Base-by-base conservation (phyloP, 306 rosid genomes). In the Alnus glutinosa region DNA sequence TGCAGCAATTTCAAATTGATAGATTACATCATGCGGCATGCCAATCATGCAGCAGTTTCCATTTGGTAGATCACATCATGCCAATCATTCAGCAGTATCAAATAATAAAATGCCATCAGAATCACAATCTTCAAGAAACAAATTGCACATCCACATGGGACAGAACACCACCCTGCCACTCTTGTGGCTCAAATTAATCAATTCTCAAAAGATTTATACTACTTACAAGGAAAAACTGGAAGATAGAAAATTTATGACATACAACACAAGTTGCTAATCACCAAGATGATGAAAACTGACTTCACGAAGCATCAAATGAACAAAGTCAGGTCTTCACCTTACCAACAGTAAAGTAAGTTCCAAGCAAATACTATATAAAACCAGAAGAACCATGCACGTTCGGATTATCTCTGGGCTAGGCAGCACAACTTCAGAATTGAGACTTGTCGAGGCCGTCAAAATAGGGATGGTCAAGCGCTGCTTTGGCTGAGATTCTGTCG, bases 401-500 rank as follows among this genome's bases (percentile, higher is more conserved):
- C 80, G 75, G 61, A 15, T 19, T 63, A 70, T 44, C 46, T 74
- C 74, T 13, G 34, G 34, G 23, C 66, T 67, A 46, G 46, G 32
- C 59, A 59, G 12, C 39, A 8, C 73, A 28, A 32, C 75, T 70
- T 86, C 82, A 89, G 87, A 77, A 94, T 70, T 94, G 98, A 73
- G 97, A 95, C 87, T 89, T 92, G 88, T 95, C 98, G 14, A 95
- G 94, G 85, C 88, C 83, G 80, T 91, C 98, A 47, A 95, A 95
- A 84, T 95, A 95, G 37, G 98, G 97, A 77, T 95, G 98, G 74
- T 92, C 96, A 54, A 95, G 86, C 15, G 98, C 98, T 70, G 90
- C 98, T 85, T 95, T 95, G n/a, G 98, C 98, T 46, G 98, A 95
- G 80, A 95, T 95, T 82, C 97, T 93, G 51, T 91, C 98, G 58